phyloP scores from a whole-genome alignment of 1,139 yeast genomes.

The Candida tetrigidarum region DNA sequence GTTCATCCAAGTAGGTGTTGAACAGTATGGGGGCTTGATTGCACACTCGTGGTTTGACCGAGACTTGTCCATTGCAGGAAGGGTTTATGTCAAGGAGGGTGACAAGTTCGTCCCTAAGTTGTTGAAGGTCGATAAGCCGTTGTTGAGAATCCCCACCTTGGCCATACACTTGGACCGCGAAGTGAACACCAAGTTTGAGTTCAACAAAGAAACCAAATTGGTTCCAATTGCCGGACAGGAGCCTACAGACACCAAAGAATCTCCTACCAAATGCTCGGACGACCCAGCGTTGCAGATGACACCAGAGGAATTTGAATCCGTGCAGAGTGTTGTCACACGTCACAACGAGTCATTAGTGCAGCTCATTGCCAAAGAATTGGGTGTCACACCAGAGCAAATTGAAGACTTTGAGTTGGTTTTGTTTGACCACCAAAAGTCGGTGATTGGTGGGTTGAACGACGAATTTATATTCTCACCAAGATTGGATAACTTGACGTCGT shows the following conservation, averaged over 20 bases:
- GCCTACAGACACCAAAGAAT: slow-evolving; percentile 36
- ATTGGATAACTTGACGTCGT: slow-evolving; percentile 86
- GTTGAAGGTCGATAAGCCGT: slow-evolving; percentile 80
- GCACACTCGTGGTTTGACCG: slow-evolving; percentile 96
- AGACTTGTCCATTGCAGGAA: slow-evolving; percentile 89
- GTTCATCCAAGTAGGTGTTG: slow-evolving; percentile 89
- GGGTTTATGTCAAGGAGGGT: slow-evolving; percentile 66
- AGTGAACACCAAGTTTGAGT: slow-evolving; percentile 78
- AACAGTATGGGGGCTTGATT: slow-evolving; percentile 93
- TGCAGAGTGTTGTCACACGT: slow-evolving; percentile 68
- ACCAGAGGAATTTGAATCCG: slow-evolving; percentile 64
- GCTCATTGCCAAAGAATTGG: slow-evolving; percentile 67
- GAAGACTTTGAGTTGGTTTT: slow-evolving; percentile 92
- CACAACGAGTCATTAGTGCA: slow-evolving; percentile 75
- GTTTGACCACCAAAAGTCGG: slow-evolving; percentile 82
- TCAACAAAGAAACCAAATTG: slow-evolving; percentile 86
- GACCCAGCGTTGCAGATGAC: slow-evolving; percentile 48
- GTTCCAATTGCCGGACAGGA: slow-evolving; percentile 85
- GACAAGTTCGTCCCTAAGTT: slow-evolving; percentile 65
- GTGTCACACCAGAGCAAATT: slow-evolving; percentile 53
- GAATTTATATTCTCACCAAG: slow-evolving; percentile 96
- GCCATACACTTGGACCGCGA: slow-evolving; percentile 91
- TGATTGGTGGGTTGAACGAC: slow-evolving; percentile 85
- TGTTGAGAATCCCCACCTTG: slow-evolving; percentile 89
- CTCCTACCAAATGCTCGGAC: slow-evolving; percentile 42